Percentiles rank a stretch among this genome's conserved stretches.
Conservation (phyloP, 176 grass and related monocot genomes). For the Chloris gayana region DNA sequence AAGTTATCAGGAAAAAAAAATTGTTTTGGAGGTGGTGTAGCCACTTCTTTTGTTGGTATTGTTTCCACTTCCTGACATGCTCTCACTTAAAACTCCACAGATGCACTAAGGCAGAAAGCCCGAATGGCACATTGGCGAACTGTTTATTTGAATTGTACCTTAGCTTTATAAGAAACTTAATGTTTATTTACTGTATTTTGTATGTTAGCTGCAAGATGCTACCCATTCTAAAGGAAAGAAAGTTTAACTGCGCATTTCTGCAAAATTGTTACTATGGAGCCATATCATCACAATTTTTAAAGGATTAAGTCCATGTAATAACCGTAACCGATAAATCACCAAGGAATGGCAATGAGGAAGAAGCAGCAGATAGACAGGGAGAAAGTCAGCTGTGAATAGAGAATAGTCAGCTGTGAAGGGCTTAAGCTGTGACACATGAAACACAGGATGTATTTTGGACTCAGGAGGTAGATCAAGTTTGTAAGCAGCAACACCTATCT, state of each 20-base stretch:
- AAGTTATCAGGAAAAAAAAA: too few species aligned
- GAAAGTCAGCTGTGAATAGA: too few species aligned
- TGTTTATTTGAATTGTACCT: not conserved
- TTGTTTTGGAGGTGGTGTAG: not conserved
- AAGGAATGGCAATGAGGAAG: too few species aligned
- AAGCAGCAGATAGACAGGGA: too few species aligned
- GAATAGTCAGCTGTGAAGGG: too few species aligned
- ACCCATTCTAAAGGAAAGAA: not conserved
- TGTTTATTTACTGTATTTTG: not conserved
- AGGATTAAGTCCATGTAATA: too few species aligned
- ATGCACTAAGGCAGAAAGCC: not conserved
- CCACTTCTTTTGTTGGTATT: not conserved
- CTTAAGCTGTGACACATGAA: too few species aligned
- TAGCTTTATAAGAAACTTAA: not conserved
- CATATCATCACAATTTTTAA: not conserved
- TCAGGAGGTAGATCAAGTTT: too few species aligned
- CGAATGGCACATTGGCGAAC: not conserved
- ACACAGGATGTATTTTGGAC: too few species aligned
- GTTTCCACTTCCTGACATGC: not conserved
- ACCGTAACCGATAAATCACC: too few species aligned
- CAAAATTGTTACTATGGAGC: constrained; percentile 3
- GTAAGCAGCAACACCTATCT: too few species aligned
- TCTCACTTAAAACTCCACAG: not conserved
- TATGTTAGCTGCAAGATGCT: not conserved
- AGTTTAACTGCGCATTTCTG: not conserved